Evolutionary conservation across 139 green algal genomes (phyloP), one percentile per base, ranked within the genome.

Genomic region (Diplosphaera chodatii): DNA sequence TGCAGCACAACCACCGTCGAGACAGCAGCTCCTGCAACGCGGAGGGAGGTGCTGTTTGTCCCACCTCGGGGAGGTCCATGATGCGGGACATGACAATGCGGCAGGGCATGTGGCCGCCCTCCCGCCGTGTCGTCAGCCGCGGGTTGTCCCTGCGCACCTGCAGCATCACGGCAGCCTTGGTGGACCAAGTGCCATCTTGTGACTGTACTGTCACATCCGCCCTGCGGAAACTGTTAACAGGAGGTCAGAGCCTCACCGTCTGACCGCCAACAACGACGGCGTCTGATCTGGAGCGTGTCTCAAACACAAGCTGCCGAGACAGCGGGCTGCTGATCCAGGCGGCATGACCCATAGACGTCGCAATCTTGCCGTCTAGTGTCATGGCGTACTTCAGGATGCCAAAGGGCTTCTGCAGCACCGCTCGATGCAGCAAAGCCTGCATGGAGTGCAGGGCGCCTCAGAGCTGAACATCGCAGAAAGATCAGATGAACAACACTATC

Each of bases 321-420:
- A 65, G 28, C 15, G 86, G 28, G 69, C 74, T 86, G 73, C 80
- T 94, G n/a, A 99, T 91, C 96, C 96, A 99, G 23, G 92, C 88
- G 27, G 86, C 86, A 79, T 99, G 94, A 1, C 95, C 95, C n/a
- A 74, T 77, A 32, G 69, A 73, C 16, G 92, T 91, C 20, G 96
- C 96, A 40, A 98, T 99, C 83, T 99, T 99, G 68, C 95, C 96
- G 71, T 99, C 96, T 40, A 98, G 74, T 6, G 96, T 99, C 96
- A 99, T 99, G 4, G 96, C 96, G 75, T 99, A 99, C 79, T 98
- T 99, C 41, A 96, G 85, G 32, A 97, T 74, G 28, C 82, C 85
- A 55, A 91, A 73, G 0, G 96, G 96, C 33, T 82, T 71, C 3
- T 84, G 68, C n/a, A 87, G 87, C 8, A 78, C 87, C 1, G 86